A percentile compares a stretch with the other conserved stretches of the same genome.
Evolutionary conservation across 208 protist species (phyloP).

Genomic region (Crithidia sp.): DNA sequence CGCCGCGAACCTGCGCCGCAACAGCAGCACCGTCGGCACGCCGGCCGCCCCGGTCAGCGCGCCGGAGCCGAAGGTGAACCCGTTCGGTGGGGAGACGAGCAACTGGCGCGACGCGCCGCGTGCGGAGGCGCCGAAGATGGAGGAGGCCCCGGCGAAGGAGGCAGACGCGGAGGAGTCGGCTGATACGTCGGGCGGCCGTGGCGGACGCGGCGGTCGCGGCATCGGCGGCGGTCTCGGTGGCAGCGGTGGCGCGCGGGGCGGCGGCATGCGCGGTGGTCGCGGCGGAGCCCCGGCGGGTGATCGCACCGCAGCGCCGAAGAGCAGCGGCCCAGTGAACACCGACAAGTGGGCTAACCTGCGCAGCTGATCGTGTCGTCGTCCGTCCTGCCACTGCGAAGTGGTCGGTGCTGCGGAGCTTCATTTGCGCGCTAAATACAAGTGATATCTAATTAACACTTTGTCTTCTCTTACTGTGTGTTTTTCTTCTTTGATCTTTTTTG

Average conservation of each 20-base stretch:
- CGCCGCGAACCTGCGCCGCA: conserved; percentile 28
- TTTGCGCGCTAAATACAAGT: conserved; percentile 1
- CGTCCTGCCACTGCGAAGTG: too few relatives aligned
- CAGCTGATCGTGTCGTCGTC: conserved; percentile 18
- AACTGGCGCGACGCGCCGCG: conserved; percentile 77
- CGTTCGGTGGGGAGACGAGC: conserved; percentile 39
- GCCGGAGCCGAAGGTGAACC: conserved; percentile 27
- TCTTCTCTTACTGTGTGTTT: neutral
- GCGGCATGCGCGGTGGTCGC: neutral
- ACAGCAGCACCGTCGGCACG: conserved; percentile 18
- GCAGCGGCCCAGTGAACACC: conserved; percentile 10
- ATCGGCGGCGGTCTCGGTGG: conserved; percentile 26
- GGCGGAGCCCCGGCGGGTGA: conserved; percentile 14
- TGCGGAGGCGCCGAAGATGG: conserved; percentile 40
- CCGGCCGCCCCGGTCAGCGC: conserved; percentile 1
- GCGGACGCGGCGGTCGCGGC: conserved; percentile 26
- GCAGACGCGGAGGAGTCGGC: conserved; percentile 8
- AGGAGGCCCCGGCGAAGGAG: conserved; percentile 17
- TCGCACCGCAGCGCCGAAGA: conserved; percentile 18
- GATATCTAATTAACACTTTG: conserved; percentile 14
- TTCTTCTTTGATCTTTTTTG: neutral
- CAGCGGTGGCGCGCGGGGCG: conserved; percentile 15
- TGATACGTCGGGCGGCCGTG: conserved; percentile 17
- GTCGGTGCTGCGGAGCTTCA: neutral
- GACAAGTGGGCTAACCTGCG: conserved; percentile 42